phyloP scores from a whole-genome alignment of 2,329 filamentous ascomycete species.

The Colletotrichum destructivum region DNA sequence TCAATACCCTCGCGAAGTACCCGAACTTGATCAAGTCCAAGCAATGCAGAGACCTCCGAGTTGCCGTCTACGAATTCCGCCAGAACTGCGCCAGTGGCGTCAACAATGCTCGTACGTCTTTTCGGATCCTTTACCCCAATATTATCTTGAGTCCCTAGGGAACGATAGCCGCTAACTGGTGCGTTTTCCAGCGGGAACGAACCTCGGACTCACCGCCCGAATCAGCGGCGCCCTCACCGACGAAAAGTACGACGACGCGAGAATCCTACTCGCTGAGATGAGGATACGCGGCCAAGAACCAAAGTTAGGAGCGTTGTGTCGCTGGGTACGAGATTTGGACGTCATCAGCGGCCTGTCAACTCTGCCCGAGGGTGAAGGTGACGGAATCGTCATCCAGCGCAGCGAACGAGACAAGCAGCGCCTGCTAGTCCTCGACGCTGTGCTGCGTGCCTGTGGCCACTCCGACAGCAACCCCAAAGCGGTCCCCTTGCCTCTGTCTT shows the following conservation, averaged over 20 bases:
- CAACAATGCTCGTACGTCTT: conserved; percentile 65
- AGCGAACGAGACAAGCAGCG: conserved; percentile 67
- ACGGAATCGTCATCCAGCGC: conserved; percentile 52
- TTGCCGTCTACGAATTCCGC: conserved; percentile 78
- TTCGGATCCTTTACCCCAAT: not conserved
- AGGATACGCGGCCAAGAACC: conserved; percentile 75
- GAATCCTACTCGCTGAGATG: conserved; percentile 79
- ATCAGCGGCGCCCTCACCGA: conserved; percentile 77
- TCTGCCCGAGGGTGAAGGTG: conserved; percentile 59
- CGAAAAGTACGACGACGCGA: conserved; percentile 76
- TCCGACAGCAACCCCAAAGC: conserved; percentile 64
- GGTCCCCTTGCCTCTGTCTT: conserved; percentile 40
- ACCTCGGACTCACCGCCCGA: conserved; percentile 70
- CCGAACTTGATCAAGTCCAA: conserved; percentile 78
- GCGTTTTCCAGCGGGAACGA: conserved; percentile 54
- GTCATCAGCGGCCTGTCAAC: conserved; percentile 77
- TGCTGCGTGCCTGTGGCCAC: conserved; percentile 75
- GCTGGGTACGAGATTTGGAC: conserved; percentile 81
- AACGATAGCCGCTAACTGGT: not conserved
- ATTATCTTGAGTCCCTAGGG: not conserved
- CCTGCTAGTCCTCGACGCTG: conserved; percentile 73
- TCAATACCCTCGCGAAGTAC: conserved; percentile 70
- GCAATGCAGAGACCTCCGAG: conserved; percentile 75
- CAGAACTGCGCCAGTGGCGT: conserved; percentile 78
- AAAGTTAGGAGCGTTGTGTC: conserved; percentile 77